Conservation (phyloP, 805 yeast species). For the Pichia ethanolica region DNA sequence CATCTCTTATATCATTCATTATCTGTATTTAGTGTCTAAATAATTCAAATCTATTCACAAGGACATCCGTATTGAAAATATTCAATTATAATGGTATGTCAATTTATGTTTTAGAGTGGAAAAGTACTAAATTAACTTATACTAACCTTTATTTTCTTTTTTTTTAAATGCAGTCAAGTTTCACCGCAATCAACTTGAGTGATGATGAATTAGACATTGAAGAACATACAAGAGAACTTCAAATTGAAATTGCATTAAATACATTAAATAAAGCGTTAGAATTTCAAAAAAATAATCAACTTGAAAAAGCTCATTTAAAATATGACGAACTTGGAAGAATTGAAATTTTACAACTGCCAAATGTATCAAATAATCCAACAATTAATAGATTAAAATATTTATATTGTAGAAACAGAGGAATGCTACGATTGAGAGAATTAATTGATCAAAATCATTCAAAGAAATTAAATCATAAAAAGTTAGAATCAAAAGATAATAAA, state of each 20-base stretch:
- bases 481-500: not conserved
- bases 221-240: slow-evolving; percentile 86
- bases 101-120: too few species aligned
- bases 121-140: too few species aligned
- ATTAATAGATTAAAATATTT: slow-evolving; percentile 69
- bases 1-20: too few species aligned
- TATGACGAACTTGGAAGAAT: slow-evolving; percentile 62
- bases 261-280: slow-evolving; percentile 64
- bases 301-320: slow-evolving; percentile 40
- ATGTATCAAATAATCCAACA: slow-evolving; percentile 46
- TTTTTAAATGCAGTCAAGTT: slow-evolving; percentile 41
- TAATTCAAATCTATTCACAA: too few species aligned
- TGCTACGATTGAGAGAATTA: slow-evolving; percentile 43
- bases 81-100: too few species aligned
- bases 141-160: too few species aligned
- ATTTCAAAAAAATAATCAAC: slow-evolving; percentile 45
- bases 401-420: slow-evolving; percentile 75
- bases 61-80: too few species aligned
- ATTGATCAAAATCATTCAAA: not conserved
- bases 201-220: slow-evolving; percentile 79
- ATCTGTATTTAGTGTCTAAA: too few species aligned
- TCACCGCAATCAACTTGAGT: slow-evolving; percentile 70
- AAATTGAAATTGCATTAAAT: slow-evolving; percentile 78
- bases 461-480: not conserved
- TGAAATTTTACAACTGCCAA: slow-evolving; percentile 50